Evolutionary conservation across 1,284 basidiomycete species (phyloP).

Genomic region (Stygiomarasmius scandens): DNA sequence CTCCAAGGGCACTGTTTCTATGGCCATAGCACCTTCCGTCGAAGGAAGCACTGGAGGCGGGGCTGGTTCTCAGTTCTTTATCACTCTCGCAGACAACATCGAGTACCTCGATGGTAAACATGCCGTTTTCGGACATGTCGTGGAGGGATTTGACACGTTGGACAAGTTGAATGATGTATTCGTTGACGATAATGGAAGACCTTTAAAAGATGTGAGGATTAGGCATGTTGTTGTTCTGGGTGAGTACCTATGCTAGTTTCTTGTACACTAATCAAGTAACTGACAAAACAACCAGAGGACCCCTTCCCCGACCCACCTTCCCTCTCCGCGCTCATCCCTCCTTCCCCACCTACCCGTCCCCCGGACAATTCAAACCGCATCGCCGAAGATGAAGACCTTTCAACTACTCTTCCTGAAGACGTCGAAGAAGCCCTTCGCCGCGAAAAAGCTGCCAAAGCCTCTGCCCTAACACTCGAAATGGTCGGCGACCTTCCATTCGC

Average conservation of each 20-base stretch:
- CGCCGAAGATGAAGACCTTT: conserved; percentile 87
- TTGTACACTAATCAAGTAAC: conserved; percentile 1
- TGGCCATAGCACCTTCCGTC: conserved; percentile 85
- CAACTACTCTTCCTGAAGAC: conserved; percentile 72
- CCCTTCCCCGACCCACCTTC: conserved; percentile 89
- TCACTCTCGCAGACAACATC: conserved; percentile 89
- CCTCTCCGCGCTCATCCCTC: conserved; percentile 51
- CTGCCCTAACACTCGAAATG: conserved; percentile 97
- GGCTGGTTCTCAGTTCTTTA: conserved; percentile 95
- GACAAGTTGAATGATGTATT: conserved; percentile 93
- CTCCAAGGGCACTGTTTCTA: conserved; percentile 89
- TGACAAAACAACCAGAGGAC: conserved; percentile 65
- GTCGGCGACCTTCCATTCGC: conserved; percentile 98
- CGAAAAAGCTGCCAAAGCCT: conserved; percentile 86
- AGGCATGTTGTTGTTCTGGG: conserved; percentile 91
- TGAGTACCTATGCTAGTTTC: conserved; percentile 37
- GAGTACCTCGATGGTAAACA: conserved; percentile 97
- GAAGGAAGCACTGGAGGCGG: conserved; percentile 68
- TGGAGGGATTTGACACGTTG: conserved; percentile 91
- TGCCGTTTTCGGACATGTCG: conserved; percentile 92
- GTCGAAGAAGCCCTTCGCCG: conserved; percentile 81
- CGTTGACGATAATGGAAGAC: conserved; percentile 85
- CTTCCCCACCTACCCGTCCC: conserved; percentile 76
- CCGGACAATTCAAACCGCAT: conserved; percentile 88
- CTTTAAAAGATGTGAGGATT: conserved; percentile 92